Evolutionary conservation across 139 green algal species (phyloP).

Genomic region (Micractinium conductrix): DNA sequence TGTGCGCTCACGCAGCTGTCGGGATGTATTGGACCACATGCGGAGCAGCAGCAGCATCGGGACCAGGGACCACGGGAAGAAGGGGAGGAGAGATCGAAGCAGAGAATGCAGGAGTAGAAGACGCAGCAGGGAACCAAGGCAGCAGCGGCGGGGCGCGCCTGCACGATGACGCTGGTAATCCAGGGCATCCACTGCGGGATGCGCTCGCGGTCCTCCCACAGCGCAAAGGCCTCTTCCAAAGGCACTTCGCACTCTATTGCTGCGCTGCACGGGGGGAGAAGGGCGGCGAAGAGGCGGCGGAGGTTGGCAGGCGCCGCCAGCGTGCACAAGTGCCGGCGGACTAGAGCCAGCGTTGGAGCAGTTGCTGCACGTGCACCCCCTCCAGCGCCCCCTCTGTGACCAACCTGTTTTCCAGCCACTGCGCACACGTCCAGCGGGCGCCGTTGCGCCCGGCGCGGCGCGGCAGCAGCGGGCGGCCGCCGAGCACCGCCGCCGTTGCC

Average conservation of each 20-base stretch:
- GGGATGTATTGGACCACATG: too few relatives aligned
- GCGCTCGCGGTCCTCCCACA: constrained; percentile 84
- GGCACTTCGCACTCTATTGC: constrained; percentile 69
- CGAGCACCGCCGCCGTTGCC: neutral
- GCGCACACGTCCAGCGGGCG: constrained; percentile 25
- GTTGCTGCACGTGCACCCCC: neutral
- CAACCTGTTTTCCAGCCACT: constrained; percentile 37
- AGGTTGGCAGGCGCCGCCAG: neutral
- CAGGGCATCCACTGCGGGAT: constrained; percentile 95
- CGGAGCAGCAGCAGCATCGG: too few relatives aligned
- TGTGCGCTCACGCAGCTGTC: too few relatives aligned
- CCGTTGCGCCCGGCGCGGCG: constrained; percentile 3
- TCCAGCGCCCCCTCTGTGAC: too few relatives aligned
- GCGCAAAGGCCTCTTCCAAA: constrained; percentile 71
- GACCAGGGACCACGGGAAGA: too few relatives aligned
- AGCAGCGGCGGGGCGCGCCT: too few relatives aligned
- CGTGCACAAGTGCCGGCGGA: too few relatives aligned
- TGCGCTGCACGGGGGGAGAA: constrained; percentile 55
- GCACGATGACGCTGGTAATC: constrained; percentile 85
- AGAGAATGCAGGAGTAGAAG: too few relatives aligned
- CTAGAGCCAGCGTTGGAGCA: neutral
- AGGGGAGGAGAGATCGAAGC: too few relatives aligned
- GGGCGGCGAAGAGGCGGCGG: neutral
- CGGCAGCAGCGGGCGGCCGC: constrained; percentile 5
- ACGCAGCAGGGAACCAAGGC: too few relatives aligned